Conservation (phyloP, 257 asterid genomes). For the Solanum pimpinellifolium region DNA sequence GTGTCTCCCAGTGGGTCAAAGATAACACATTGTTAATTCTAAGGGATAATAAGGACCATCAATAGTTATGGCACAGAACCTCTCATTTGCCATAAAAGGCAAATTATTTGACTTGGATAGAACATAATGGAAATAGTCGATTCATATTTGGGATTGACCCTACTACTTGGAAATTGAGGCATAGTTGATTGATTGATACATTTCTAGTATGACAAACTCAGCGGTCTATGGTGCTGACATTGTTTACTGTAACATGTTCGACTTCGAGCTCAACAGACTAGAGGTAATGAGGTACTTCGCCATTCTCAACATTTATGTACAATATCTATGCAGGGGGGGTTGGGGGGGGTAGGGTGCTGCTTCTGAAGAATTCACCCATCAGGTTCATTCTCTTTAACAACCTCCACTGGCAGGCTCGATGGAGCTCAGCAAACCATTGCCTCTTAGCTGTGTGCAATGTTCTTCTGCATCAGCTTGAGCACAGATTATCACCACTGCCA, state of each 20-base stretch:
- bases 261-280: neutral
- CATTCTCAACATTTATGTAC: neutral
- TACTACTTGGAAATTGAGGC: neutral
- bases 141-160: neutral
- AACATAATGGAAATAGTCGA: neutral
- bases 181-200: neutral
- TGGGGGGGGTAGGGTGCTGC: neutral
- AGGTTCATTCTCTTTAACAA: conserved; percentile 27
- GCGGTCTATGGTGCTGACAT: neutral
- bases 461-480: conserved; percentile 93
- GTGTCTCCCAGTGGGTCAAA: neutral
- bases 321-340: neutral
- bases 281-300: neutral
- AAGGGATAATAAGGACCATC: no score
- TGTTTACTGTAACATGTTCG: neutral
- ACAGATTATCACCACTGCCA: conserved; percentile 73
- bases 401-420: conserved; percentile 85
- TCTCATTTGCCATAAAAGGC: no score
- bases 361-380: neutral
- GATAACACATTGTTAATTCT: no score
- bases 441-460: conserved; percentile 80
- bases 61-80: no score
- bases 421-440: conserved; percentile 87
- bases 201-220: neutral
- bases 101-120: neutral